phyloP scores from a whole-genome alignment of 75 land plant species.

The Picea sitchensis region DNA sequence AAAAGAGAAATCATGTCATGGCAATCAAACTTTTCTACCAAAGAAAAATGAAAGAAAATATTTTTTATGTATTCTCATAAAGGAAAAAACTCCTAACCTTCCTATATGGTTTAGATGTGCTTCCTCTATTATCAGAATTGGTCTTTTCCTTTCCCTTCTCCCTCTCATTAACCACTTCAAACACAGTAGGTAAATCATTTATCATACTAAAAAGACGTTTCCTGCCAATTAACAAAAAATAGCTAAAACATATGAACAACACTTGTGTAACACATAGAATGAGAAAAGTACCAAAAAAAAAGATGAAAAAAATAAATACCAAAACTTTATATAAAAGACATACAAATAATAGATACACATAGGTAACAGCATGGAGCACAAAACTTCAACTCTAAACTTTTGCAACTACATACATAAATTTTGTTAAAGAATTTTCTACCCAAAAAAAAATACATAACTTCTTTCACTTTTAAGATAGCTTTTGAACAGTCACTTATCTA shows the following conservation, averaged over 20 bases:
- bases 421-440: no score
- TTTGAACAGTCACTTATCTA: no score
- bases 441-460: no score
- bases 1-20: neutral
- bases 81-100: slow-evolving; percentile 31
- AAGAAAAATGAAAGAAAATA: neutral
- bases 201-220: slow-evolving; percentile 84
- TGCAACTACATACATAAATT: no score
- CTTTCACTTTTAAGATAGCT: no score
- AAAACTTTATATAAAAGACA: no score
- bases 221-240: slow-evolving; percentile 29
- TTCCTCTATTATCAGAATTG: slow-evolving; percentile 50
- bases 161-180: slow-evolving; percentile 75
- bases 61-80: neutral
- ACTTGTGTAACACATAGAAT: neutral
- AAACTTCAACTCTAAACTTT: no score
- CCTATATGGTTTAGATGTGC: slow-evolving; percentile 40
- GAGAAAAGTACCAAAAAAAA: neutral
- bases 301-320: no score
- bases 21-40: neutral
- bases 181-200: slow-evolving; percentile 91
- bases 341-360: no score
- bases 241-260: neutral
- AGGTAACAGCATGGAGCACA: no score
- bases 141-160: slow-evolving; percentile 67